Evolutionary conservation across 345 rosid genomes (phyloP), one percentile per base, ranked within the genome.

Genomic region (Linum tenue): DNA sequence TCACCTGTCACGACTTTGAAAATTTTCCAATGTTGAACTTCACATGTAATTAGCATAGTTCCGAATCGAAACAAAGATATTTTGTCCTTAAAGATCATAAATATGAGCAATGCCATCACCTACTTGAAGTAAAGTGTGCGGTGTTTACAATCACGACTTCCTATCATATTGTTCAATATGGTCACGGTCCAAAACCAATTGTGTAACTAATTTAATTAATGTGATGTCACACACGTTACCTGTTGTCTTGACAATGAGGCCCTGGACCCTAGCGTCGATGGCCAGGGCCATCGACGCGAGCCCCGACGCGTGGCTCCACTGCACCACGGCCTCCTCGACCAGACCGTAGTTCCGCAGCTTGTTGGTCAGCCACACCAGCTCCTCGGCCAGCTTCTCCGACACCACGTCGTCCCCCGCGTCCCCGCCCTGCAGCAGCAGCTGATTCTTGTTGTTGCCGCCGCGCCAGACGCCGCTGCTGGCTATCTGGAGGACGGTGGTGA

Each of bases 321-420:
- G 85, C 48, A 78, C 75, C 71, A 88, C 59, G 7, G 90, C 91
- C 71, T 90, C 89, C 0, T 81, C 82, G 55, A 80, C 73, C 15
- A 72, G 85, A 35, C 82, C 89, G 16, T 82, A 84, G 59, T 61
- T 77, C 70, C 80, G 77, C 22, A 88, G 79, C 62, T 82, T 91
- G 68, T 73, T 68, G 0, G 91, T 75, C 51, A 86, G 63, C 89
- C 95, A 86, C 3, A 86, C 65, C 64, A 84, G 67, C 76, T 86
- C 95, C 60, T 82, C 87, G 1, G 91, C 97, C 68, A 88, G 70
- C 77, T 90, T 90, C 83, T 90, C 95, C 1, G 82, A 75, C 44
- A 71, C 70, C 44, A 88, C 56, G 39, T 77, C 77, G 22, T 76
- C 82, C 3, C 36, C 70, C 44, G 69, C 64, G 14, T 36, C 70